Base-by-base conservation (phyloP, 768 basidiomycete genomes). In the Trametes meyenii region DNA sequence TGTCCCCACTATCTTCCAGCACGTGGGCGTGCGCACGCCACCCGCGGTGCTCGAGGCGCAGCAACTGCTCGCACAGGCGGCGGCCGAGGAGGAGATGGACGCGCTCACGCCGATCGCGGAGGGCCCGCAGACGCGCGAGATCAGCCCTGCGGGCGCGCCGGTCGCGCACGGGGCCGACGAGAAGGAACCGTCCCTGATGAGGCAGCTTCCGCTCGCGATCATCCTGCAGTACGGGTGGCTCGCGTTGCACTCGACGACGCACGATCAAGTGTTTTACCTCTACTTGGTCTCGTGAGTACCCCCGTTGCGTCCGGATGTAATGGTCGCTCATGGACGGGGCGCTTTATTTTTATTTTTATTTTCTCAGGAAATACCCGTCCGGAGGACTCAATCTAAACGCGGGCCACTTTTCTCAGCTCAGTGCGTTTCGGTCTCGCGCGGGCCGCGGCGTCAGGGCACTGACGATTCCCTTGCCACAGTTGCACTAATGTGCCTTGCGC, bases 361-460 rank as follows among this genome's bases (percentile, higher is more conserved):
- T 19, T 21, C 24, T 7, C 45, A 96, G 92, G 14, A 86, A 90
- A 66, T 92, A 92, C 70, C 78, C 84, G 19, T 81, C 86, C 6
- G 96, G 96, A n/a, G 97, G 97, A 1, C 75, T 99, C 64, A 94
- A 93, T 59, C 79, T 99, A 55, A 90, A 89, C 69, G 92, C 97
- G 0, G 90, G 89, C 1, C 86, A 97, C 74, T 99, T 96, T 75
- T 93, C 96, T 2, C 87, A 94, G 71, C 83, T 98, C 17, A 95
- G 89, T 93, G 62, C 53, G 84, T 76, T 39, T 10, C 6, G 24
- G 8, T 12, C 3, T n/a, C 14, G 26, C 51, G 16, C 6, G 43
- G n/a, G 26, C 17, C 45, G 43, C 19, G 38, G 21, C 48, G 66
- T 29, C 64, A 21, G 24, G 11, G 6, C 5, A 4, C 24, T n/a